A percentile compares a stretch with the other conserved stretches of the same genome.
phyloP scores from a whole-genome alignment of 257 asterid species.

The Gynochthodes officinalis region DNA sequence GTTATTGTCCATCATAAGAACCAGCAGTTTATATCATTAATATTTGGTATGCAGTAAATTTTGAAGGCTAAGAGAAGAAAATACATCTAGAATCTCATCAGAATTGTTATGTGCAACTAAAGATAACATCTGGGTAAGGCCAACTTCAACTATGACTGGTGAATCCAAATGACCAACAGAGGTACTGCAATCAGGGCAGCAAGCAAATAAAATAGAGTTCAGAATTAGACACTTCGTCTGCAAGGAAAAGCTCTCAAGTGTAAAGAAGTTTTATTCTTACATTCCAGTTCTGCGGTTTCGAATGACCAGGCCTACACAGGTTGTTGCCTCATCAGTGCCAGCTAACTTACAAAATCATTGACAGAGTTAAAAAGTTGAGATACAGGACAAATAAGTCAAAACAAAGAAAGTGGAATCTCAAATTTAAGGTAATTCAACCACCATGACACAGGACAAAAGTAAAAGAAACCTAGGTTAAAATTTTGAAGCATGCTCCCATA shows the following conservation, averaged over 20 bases:
- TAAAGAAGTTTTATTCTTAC: conserved; percentile 39
- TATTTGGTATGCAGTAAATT: conserved; percentile 17
- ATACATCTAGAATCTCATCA: conserved; percentile 66
- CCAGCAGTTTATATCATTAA: conserved; percentile 13
- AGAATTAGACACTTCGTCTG: conserved; percentile 4
- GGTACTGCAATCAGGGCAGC: conserved; percentile 46
- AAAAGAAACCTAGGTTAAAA: not conserved
- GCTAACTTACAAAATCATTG: conserved; percentile 40
- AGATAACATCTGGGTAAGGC: conserved; percentile 77
- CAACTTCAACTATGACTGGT: conserved; percentile 62
- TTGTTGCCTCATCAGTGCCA: conserved; percentile 97
- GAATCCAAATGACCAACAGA: conserved; percentile 93
- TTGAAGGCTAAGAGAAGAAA: conserved; percentile 10
- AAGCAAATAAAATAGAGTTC: conserved; percentile 11
- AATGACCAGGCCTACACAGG: conserved; percentile 79
- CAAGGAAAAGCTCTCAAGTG: conserved; percentile 12
- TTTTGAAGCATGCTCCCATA: not conserved
- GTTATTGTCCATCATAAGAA: conserved; percentile 21
- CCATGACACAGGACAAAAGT: conserved; percentile 8
- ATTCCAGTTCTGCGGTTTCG: conserved; percentile 67
- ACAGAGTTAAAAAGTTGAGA: conserved; percentile 14
- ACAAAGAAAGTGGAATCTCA: not conserved
- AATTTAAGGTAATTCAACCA: not conserved
- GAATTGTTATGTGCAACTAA: conserved; percentile 46
- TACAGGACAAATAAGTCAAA: conserved; percentile 1